Percentiles rank a stretch among this genome's conserved stretches.
phyloP scores from a whole-genome alignment of 306 rosid genomes.

The Lathyrus tuberosus region DNA sequence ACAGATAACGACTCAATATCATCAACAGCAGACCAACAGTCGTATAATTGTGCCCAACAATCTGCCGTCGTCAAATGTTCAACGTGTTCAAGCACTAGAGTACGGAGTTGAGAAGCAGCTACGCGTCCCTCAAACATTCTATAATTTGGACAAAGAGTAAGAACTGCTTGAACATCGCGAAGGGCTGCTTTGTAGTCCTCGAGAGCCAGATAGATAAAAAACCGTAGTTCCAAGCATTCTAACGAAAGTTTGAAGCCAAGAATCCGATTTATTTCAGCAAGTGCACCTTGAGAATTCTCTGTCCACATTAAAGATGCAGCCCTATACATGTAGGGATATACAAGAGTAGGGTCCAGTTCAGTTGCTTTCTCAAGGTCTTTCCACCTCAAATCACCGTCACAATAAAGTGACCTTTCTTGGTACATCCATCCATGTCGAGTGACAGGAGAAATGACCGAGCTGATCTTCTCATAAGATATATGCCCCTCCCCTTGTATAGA shows the following conservation, averaged over 20 bases:
- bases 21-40: constrained; percentile 93
- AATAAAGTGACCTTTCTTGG: constrained; percentile 85
- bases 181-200: constrained; percentile 86
- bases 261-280: constrained; percentile 73
- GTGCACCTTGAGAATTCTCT: constrained; percentile 68
- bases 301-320: constrained; percentile 75
- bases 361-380: constrained; percentile 90
- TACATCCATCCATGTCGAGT: constrained; percentile 85
- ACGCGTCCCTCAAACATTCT: constrained; percentile 87
- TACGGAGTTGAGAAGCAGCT: constrained; percentile 80
- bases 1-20: constrained; percentile 91
- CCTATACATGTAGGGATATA: constrained; percentile 87
- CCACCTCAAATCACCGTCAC: constrained; percentile 68
- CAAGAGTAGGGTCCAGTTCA: constrained; percentile 81
- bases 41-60: constrained; percentile 86
- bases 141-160: constrained; percentile 73
- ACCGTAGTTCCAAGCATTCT: constrained; percentile 90
- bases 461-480: constrained; percentile 70
- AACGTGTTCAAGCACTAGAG: constrained; percentile 87
- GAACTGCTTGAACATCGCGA: constrained; percentile 87
- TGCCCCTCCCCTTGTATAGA: constrained; percentile 62
- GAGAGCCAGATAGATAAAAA: constrained; percentile 73
- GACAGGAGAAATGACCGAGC: constrained; percentile 63
- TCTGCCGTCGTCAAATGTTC: constrained; percentile 91
- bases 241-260: constrained; percentile 90